phyloP scores from a whole-genome alignment of 148 eudicot genomes.

The Tetragonia tetragonoides region DNA sequence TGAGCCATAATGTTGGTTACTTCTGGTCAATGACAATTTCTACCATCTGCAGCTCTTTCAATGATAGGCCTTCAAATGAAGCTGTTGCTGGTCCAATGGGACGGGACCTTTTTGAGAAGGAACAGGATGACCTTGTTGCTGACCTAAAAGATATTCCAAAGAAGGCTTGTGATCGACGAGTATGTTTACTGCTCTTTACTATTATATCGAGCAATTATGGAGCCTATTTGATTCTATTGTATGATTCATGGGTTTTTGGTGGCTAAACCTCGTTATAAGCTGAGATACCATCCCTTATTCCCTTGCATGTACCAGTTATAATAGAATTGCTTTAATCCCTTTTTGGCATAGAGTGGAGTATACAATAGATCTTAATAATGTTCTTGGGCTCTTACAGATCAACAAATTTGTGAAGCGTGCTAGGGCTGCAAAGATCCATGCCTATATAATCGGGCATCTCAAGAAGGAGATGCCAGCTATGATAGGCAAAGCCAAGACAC shows the following conservation, averaged over 20 bases:
- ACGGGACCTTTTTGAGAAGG: constrained; percentile 75
- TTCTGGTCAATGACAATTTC: constrained; percentile 7
- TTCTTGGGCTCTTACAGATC: constrained; percentile 38
- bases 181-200: constrained; percentile 28
- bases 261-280: no score
- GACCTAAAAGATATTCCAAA: constrained; percentile 85
- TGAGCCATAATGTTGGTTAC: background rate
- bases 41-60: constrained; percentile 57
- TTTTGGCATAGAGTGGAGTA: background rate
- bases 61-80: constrained; percentile 65
- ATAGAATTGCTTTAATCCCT: background rate
- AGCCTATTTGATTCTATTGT: background rate
- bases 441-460: constrained; percentile 77
- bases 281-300: no score
- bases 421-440: constrained; percentile 88
- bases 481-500: constrained; percentile 79
- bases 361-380: background rate
- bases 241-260: no score
- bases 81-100: constrained; percentile 61
- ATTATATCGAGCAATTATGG: background rate
- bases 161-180: constrained; percentile 87
- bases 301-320: no score
- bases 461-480: constrained; percentile 86
- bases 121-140: constrained; percentile 74
- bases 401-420: constrained; percentile 92